Conservation (phyloP, 1,284 basidiomycete genomes). For the Boletus sp. region DNA sequence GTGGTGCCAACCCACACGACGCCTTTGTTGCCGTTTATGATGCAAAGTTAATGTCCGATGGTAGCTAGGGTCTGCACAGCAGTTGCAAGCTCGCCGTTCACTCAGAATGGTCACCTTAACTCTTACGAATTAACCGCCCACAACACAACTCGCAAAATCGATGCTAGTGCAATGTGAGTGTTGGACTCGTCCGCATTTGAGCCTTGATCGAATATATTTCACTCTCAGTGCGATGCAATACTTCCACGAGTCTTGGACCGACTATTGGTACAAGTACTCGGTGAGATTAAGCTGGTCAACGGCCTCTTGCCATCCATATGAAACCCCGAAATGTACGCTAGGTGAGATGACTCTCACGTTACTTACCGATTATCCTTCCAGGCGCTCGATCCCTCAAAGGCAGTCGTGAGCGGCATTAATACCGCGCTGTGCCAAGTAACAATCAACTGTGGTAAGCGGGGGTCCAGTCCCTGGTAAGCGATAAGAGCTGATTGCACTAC, state of each 20-base stretch:
- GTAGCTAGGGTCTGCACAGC: not conserved
- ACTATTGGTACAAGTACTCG: not conserved
- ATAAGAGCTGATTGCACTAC: not conserved
- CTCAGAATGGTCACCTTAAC: not conserved
- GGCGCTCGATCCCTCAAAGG: not conserved
- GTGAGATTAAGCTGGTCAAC: not conserved
- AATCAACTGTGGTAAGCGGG: conserved; percentile 3
- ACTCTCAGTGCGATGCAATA: too few species aligned
- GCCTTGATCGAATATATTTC: too few species aligned
- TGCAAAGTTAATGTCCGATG: conserved; percentile 1
- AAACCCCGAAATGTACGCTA: not conserved
- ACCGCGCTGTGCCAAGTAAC: not conserved
- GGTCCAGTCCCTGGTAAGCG: not conserved
- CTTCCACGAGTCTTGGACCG: conserved; percentile 3
- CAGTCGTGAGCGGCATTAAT: conserved; percentile 1
- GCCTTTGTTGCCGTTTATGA: not conserved
- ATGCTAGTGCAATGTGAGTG: conserved; percentile 3
- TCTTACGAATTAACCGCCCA: not conserved
- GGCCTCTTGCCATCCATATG: not conserved
- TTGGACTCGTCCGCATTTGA: too few species aligned
- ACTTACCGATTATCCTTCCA: conserved; percentile 1
- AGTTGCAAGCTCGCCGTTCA: not conserved
- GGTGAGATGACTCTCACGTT: not conserved
- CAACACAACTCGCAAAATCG: conserved; percentile 2
- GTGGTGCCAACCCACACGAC: conserved; percentile 5